phyloP scores from a whole-genome alignment of 73 alveolate species.

The Effrenium voratum region DNA sequence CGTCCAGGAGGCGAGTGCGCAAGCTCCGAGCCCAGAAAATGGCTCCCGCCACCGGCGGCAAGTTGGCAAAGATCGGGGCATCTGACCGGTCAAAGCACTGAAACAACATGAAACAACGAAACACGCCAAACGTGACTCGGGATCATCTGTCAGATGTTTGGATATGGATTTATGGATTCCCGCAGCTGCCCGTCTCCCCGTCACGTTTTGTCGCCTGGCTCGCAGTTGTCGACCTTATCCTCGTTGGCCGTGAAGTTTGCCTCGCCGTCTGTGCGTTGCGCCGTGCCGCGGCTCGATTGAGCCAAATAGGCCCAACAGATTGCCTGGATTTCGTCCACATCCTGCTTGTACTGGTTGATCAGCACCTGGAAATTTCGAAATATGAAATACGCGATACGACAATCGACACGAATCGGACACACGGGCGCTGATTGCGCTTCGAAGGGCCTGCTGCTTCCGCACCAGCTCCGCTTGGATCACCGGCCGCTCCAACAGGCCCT shows the following conservation, averaged over 20 bases:
- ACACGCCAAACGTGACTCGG: too few relatives aligned
- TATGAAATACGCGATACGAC: too few relatives aligned
- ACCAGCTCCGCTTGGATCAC: conserved; percentile 88
- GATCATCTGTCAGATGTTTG: background rate
- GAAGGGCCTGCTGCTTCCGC: conserved; percentile 71
- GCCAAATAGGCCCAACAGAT: too few relatives aligned
- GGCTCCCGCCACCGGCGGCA: conserved; percentile 99
- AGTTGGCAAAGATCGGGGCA: conserved; percentile 99
- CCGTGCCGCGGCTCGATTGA: too few relatives aligned
- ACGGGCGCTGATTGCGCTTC: too few relatives aligned
- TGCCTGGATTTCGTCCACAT: conserved; percentile 82
- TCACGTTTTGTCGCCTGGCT: background rate
- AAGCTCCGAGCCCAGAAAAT: conserved; percentile 99
- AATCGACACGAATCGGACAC: too few relatives aligned
- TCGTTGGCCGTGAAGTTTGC: conserved; percentile 60
- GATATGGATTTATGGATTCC: background rate
- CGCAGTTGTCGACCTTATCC: conserved; percentile 65
- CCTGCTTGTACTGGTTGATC: conserved; percentile 48
- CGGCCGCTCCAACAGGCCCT: conserved; percentile 89
- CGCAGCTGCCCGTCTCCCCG: background rate
- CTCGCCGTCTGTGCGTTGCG: too few relatives aligned
- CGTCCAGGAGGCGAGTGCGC: conserved; percentile 98
- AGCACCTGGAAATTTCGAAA: background rate
- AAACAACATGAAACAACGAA: background rate
- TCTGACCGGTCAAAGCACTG: conserved; percentile 16